Percentiles rank a stretch among this genome's conserved stretches.
These are phyloP conservation scores for Moniliophthora roreri DNA, from an alignment of 1,284 basidiomycete genomes.

Conservation along the genomic window DNA sequence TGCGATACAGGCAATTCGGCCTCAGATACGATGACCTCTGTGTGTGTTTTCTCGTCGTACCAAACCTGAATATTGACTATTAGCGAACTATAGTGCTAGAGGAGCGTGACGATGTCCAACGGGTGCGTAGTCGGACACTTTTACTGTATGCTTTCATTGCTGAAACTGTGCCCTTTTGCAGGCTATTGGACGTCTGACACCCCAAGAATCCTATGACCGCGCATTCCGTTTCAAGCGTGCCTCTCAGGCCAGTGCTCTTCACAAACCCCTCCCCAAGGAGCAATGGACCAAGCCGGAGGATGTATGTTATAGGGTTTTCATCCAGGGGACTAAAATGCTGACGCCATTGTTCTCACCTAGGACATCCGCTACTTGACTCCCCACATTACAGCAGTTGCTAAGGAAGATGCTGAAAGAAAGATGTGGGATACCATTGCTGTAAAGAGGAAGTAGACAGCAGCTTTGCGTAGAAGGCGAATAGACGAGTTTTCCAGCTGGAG, in stretches of 20 bases:
- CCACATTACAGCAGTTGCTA: conserved; percentile 73
- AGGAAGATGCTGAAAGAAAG: conserved; percentile 79
- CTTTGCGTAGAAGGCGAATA: not conserved
- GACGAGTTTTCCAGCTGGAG: conserved; percentile 5
- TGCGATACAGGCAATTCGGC: conserved; percentile 89
- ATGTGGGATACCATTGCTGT: conserved; percentile 83
- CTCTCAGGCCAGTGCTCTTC: conserved; percentile 78
- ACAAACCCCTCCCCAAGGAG: conserved; percentile 83
- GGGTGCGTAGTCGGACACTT: conserved; percentile 48
- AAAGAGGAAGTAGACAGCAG: conserved; percentile 52
- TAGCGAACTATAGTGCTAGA: conserved; percentile 64
- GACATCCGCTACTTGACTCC: conserved; percentile 91
- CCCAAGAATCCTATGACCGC: conserved; percentile 86
- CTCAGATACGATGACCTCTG: conserved; percentile 95
- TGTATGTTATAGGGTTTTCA: conserved; percentile 45
- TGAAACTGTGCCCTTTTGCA: conserved; percentile 27
- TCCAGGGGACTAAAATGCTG: too few relatives aligned
- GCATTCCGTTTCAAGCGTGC: conserved; percentile 89
- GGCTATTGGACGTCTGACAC: conserved; percentile 84
- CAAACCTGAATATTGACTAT: not conserved
- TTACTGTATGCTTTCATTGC: not conserved
- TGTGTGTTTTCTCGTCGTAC: conserved; percentile 39
- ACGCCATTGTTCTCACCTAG: too few relatives aligned
- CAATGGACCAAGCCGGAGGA: conserved; percentile 82
- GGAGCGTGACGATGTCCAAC: conserved; percentile 84